phyloP scores from a whole-genome alignment of 768 basidiomycete species.

The Tephrocybe sp. region DNA sequence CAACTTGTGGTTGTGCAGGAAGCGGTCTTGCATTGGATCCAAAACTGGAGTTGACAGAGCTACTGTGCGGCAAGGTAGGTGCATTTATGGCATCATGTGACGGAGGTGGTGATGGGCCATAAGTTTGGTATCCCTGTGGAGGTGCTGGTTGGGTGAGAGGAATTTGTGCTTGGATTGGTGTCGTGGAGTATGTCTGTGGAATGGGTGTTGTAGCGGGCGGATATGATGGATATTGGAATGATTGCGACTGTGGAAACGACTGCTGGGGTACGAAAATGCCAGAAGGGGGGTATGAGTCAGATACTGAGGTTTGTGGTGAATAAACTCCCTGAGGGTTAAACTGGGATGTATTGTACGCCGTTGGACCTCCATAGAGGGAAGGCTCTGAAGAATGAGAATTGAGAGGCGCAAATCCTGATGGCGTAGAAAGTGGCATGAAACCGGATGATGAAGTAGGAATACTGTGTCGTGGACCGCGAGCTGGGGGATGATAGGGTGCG shows the following conservation, averaged over 20 bases:
- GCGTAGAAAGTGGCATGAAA: slow-evolving; percentile 54
- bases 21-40: slow-evolving; percentile 40
- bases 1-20: slow-evolving; percentile 43
- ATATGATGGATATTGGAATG: slow-evolving; percentile 34
- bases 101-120: slow-evolving; percentile 30
- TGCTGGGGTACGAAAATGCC: slow-evolving; percentile 39
- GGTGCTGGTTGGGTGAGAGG: slow-evolving; percentile 31
- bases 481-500: slow-evolving; percentile 33
- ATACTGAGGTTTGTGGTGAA: slow-evolving; percentile 24
- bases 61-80: slow-evolving; percentile 29
- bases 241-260: slow-evolving; percentile 31
- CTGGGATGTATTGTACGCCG: slow-evolving; percentile 34
- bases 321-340: slow-evolving; percentile 29
- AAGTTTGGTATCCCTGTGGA: slow-evolving; percentile 30
- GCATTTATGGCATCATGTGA: slow-evolving; percentile 31
- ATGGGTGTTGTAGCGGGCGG: slow-evolving; percentile 32
- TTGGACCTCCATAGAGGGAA: slow-evolving; percentile 9
- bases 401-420: slow-evolving; percentile 37
- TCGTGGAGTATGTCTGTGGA: slow-evolving; percentile 37
- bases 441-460: slow-evolving; percentile 67
- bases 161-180: slow-evolving; percentile 18
- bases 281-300: slow-evolving; percentile 24
- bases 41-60: slow-evolving; percentile 25
- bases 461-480: slow-evolving; percentile 62
- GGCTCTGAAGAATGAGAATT: slow-evolving; percentile 42